Conservation (phyloP, 2,329 filamentous ascomycete genomes). For the Drechslera avenae region DNA sequence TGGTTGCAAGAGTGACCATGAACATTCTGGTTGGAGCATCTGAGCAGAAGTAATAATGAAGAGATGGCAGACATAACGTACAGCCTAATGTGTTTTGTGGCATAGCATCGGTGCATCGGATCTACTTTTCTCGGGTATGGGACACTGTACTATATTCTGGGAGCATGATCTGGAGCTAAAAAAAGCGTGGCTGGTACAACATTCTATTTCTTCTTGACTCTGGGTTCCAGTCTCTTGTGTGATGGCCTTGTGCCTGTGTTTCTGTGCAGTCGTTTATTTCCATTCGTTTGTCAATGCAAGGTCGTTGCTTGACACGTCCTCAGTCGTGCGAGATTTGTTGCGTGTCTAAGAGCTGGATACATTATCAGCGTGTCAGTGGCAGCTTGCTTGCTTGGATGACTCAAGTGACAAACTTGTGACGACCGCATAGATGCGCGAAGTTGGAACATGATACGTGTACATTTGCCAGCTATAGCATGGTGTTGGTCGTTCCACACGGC, state of each 20-base stretch:
- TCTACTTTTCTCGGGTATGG: constrained; percentile 30
- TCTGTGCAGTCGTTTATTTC: not conserved
- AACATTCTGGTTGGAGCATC: constrained; percentile 27
- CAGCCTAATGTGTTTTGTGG: constrained; percentile 42
- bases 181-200: constrained; percentile 34
- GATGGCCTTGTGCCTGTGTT: not conserved
- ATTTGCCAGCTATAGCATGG: no score
- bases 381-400: no score
- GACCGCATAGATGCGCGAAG: no score
- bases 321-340: no score
- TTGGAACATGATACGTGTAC: no score
- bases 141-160: constrained; percentile 41
- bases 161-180: constrained; percentile 29
- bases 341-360: no score
- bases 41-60: constrained; percentile 30
- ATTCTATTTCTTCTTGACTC: not conserved
- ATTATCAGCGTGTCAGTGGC: no score
- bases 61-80: constrained; percentile 35
- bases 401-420: no score
- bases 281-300: not conserved
- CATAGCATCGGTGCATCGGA: constrained; percentile 48
- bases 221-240: not conserved
- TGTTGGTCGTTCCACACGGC: no score
- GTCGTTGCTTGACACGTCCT: not conserved
- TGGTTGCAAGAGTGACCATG: constrained; percentile 5